Conservation (phyloP, 495 filamentous ascomycete species). For the Xylaria flabelliformis region DNA sequence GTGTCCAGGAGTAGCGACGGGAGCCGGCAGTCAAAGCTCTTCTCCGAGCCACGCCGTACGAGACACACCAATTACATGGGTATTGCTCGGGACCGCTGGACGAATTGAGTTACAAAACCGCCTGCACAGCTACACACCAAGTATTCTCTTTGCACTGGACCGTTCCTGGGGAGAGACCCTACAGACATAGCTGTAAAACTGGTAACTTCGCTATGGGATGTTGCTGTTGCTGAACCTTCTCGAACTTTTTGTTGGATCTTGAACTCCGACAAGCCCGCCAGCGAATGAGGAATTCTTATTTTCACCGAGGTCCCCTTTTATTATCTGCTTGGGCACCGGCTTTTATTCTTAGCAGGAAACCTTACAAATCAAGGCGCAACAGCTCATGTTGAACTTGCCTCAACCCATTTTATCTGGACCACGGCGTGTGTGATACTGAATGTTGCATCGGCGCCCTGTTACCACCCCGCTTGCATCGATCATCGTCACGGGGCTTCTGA, state of each 20-base stretch:
- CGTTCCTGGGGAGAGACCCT: conserved; percentile 2
- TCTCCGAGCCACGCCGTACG: conserved; percentile 18
- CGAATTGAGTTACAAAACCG: background rate
- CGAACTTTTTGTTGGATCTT: background rate
- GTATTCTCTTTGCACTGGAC: conserved; percentile 5
- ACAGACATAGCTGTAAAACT: background rate
- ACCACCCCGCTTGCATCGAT: conserved; percentile 21
- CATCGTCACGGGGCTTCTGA: conserved; percentile 11
- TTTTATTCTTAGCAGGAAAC: background rate
- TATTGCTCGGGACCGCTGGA: conserved; percentile 4
- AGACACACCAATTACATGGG: background rate
- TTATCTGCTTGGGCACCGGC: background rate
- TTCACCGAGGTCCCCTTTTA: conserved; percentile 10
- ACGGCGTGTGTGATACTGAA: background rate
- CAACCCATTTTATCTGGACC: background rate
- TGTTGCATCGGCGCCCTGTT: conserved; percentile 20
- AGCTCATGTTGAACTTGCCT: background rate
- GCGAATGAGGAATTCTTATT: background rate
- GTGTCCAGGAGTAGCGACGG: conserved; percentile 16
- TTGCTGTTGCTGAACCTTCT: conserved; percentile 8
- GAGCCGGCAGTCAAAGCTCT: conserved; percentile 17
- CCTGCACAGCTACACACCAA: background rate
- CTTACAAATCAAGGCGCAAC: conserved; percentile 2
- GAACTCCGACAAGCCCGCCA: background rate
- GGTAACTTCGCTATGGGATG: background rate